Evolutionary conservation across 2,329 filamentous ascomycete genomes (phyloP), one percentile per base, ranked within the genome.

Genomic region (Stagonosporopsis cucurbitacearum): DNA sequence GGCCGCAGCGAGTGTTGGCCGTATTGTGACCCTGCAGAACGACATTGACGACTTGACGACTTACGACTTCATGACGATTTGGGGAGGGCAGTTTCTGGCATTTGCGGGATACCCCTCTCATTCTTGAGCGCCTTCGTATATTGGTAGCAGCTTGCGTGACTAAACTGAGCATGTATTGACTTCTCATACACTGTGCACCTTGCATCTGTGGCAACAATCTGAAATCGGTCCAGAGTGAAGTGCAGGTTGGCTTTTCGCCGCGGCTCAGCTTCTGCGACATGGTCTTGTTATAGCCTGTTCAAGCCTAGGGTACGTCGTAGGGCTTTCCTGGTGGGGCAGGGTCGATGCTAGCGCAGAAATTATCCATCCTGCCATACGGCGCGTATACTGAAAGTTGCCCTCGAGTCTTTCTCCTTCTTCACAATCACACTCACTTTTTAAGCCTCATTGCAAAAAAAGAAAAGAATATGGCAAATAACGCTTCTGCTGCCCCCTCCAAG

Each of bases 71-170:
- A 71, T 57, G 67, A 67, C 50, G 17, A 64, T 51, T 44, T 57
- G 48, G 59, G 41, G 65, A 66, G 64, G 67, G 63, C 52, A 60
- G 60, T 57, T 45, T 70, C 62, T 65, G 60, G 66, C 65, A 56
- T 66, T 68, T 68, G 63, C 59, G 65, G 52, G 66, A 69, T 70
- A 74, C 68, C 71, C 71, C 64, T 67, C 41, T 43, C 68, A 69
- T 63, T 42, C 42, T 54, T 47, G 51, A 13, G 49, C 20, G 33
- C 13, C 41, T 13, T 43, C 53, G 25, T 12, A 32, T 28, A 39
- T 48, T 61, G 58, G 63, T 51, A 54, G 45, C 36, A 20, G 17
- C 35, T 37, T 11, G 35, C 35, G 20, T 37, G 19, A 20, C 20
- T 20, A 37, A 37, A 37, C 19, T 37, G 35, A 37, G n/a, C 35